Percentiles rank a stretch among this genome's conserved stretches.
Conservation (phyloP, 2,329 filamentous ascomycete species). For the Neopestalotiopsis sp. region DNA sequence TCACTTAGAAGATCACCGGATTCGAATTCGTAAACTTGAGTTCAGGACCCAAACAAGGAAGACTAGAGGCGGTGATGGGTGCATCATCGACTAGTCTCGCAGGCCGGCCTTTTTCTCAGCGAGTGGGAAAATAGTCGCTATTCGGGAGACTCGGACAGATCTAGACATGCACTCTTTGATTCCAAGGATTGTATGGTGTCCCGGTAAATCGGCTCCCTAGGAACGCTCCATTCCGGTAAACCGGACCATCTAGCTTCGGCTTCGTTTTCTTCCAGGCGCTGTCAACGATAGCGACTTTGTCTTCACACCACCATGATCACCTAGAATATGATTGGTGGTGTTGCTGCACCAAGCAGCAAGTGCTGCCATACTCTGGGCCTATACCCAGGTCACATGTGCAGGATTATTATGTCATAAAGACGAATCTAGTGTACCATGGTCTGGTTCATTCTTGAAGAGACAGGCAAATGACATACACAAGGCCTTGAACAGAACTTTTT, state of each 20-base stretch:
- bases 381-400: background rate
- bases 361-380: too few relatives aligned
- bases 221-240: background rate
- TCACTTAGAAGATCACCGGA: background rate
- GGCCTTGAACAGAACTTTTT: too few relatives aligned
- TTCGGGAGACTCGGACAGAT: background rate
- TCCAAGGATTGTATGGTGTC: background rate
- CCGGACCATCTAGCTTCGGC: background rate
- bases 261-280: background rate
- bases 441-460: too few relatives aligned
- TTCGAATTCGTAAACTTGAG: background rate
- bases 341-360: too few relatives aligned
- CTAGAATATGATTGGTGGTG: too few relatives aligned
- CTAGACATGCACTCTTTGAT: background rate
- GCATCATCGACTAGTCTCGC: background rate
- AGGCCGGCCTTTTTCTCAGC: background rate
- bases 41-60: background rate
- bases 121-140: background rate
- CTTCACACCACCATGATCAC: too few relatives aligned
- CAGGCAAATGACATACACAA: too few relatives aligned
- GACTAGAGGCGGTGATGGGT: background rate
- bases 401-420: background rate
- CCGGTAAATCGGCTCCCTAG: background rate
- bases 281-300: background rate
- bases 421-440: too few relatives aligned